These are phyloP conservation scores for Mycosphaerella sp. DNA, from an alignment of 2,329 filamentous ascomycete species.

Conservation along the genomic window DNA sequence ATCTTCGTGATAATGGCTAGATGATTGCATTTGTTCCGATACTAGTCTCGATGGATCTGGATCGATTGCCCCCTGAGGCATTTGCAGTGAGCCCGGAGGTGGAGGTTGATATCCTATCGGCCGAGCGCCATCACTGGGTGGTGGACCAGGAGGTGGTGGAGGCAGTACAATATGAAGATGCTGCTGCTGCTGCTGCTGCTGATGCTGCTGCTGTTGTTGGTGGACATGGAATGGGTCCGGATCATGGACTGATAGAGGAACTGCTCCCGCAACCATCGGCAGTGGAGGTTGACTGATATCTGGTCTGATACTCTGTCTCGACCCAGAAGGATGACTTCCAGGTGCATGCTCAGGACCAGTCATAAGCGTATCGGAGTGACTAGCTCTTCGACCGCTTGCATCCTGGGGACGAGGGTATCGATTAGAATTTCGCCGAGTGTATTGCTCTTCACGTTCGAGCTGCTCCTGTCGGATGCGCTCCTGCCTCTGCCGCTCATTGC, in stretches of 20 bases:
- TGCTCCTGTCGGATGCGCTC: constrained; percentile 47
- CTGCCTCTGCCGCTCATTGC: constrained; percentile 55
- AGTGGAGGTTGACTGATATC: constrained; percentile 32
- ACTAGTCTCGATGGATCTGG: constrained; percentile 33
- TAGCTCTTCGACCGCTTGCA: constrained; percentile 25
- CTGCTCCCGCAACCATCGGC: constrained; percentile 29
- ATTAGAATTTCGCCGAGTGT: constrained; percentile 29
- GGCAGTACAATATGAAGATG: constrained; percentile 19
- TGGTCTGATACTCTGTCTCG: constrained; percentile 33
- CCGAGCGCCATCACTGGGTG: constrained; percentile 23
- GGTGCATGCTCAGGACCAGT: constrained; percentile 36
- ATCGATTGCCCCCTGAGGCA: constrained; percentile 39
- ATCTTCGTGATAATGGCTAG: constrained; percentile 15
- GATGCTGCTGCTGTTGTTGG: constrained; percentile 16
- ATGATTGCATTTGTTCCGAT: constrained; percentile 27
- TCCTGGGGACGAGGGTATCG: constrained; percentile 29
- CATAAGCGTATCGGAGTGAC: constrained; percentile 29
- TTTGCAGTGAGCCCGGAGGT: constrained; percentile 26
- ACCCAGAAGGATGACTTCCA: constrained; percentile 41
- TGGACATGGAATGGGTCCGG: constrained; percentile 1
- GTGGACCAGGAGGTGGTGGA: constrained; percentile 33
- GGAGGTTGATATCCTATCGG: constrained; percentile 23
- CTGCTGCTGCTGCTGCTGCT: constrained; percentile 16
- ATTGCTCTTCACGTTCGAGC: constrained; percentile 38
- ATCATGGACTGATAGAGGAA: constrained; percentile 14